Conservation (phyloP, 2,329 filamentous ascomycete species). For the Epichloe aotearoae region DNA sequence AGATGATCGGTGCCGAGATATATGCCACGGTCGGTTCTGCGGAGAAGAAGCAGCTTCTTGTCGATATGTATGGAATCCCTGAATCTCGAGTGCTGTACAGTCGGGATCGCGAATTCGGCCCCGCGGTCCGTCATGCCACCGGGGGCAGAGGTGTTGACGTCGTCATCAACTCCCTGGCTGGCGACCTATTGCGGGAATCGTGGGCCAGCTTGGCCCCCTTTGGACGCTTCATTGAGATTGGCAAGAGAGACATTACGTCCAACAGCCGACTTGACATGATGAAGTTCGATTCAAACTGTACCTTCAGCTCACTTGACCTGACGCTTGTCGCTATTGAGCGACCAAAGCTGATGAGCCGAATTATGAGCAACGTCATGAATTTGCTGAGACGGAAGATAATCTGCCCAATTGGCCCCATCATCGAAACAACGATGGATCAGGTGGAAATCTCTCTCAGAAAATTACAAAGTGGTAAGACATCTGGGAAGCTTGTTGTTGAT, state of each 20-base stretch:
- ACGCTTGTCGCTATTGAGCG: constrained; percentile 27
- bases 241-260: constrained; percentile 22
- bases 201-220: constrained; percentile 30
- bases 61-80: constrained; percentile 22
- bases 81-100: constrained; percentile 18
- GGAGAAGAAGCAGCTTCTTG: constrained; percentile 16
- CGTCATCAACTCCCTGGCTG: constrained; percentile 39
- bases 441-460: constrained; percentile 24
- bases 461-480: constrained; percentile 21
- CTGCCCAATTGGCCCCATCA: constrained; percentile 22
- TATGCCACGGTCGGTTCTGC: constrained; percentile 17
- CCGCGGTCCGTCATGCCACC: constrained; percentile 12
- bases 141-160: constrained; percentile 50
- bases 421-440: constrained; percentile 22
- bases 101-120: constrained; percentile 12
- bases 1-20: constrained; percentile 12
- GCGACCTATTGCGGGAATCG: constrained; percentile 21
- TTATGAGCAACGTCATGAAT: constrained; percentile 24
- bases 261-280: constrained; percentile 33
- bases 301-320: constrained; percentile 33
- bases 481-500: constrained; percentile 32
- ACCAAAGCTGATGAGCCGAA: constrained; percentile 16
- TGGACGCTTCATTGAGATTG: constrained; percentile 33
- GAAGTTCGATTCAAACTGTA: constrained; percentile 32
- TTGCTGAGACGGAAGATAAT: constrained; percentile 22